Base-by-base conservation (phyloP, 768 basidiomycete species). In the Mycena albidolilacea region DNA sequence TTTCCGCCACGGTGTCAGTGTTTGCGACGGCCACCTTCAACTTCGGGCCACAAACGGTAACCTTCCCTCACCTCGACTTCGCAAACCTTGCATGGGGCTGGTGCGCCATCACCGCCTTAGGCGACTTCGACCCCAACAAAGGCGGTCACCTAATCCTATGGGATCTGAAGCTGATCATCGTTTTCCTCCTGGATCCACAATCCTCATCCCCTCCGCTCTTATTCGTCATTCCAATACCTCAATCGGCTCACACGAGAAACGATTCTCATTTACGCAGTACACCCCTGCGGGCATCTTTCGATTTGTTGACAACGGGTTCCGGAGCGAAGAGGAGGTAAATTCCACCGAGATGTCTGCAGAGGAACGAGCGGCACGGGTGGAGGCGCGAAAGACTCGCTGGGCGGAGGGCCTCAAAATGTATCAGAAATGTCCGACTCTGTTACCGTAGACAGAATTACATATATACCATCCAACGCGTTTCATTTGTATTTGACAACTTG, bases 21-120 rank as follows among this genome's bases (percentile, higher is more conserved):
- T 84, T 81, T 21, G 69, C 80, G 0, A 67, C 74, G 0, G 54
- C 65, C 0, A 81, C 79, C 0, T 77, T 84, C 72, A 84, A 85
- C 64, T 75, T 82, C 12, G 82, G 82, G 0, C 74, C 76, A 0
- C 43, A 48, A 0, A 78, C 77, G 0, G 57, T 76, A 0, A 78
- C 76, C 0, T 7, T 46, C 0, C 70, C 73, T 0, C 82, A 84
- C 43, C 73, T 67, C 0, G 83, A 85, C 55, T 59, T 15, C 30
- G 57, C 14, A 0, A 84, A 85, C 43, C 57, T 81, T 0, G 73
- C 80, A 0, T 76, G 39, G 21, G 82, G 82, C 0, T 69, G 75
- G 64, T 84, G 81, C 54, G 68, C 77, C 5, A 78, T 84, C 10
- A 78, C 73, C 17, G 74, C 81, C 0, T 59, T 78, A 0, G 81